These are phyloP conservation scores for Fragaria ananassa DNA, from an alignment of 306 rosid species.

Conservation along the genomic window DNA sequence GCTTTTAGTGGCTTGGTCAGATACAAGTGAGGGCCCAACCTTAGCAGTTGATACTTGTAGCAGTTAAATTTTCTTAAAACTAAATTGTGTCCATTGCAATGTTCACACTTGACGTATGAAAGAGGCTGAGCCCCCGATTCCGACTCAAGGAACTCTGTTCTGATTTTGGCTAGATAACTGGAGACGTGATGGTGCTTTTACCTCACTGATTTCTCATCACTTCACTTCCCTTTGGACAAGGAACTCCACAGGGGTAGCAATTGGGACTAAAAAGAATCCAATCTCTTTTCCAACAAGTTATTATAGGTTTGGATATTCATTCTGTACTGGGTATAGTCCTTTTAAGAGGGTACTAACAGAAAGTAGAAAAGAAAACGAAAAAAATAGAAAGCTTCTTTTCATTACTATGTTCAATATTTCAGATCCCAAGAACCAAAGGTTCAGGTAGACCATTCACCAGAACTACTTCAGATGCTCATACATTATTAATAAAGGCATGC, in stretches of 20 bases:
- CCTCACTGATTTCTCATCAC: neutral
- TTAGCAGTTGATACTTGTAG: neutral
- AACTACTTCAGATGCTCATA: neutral
- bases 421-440: neutral
- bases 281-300: neutral
- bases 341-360: neutral
- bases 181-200: neutral
- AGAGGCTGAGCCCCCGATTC: neutral
- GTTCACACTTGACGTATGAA: neutral
- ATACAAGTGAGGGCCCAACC: neutral
- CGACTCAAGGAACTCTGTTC: neutral
- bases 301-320: neutral
- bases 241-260: neutral
- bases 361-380: neutral
- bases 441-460: neutral
- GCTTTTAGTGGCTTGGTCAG: neutral
- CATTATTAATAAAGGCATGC: slow-evolving; percentile 10
- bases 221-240: neutral
- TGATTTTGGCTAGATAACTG: neutral
- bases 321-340: neutral
- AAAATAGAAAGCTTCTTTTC: neutral
- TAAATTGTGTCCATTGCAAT: neutral
- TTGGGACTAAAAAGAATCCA: neutral
- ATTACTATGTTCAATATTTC: too few species aligned
- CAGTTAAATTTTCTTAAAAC: neutral